Base-by-base conservation (phyloP, 495 filamentous ascomycete genomes). In the Pseudoneurospora amorphoporcata region DNA sequence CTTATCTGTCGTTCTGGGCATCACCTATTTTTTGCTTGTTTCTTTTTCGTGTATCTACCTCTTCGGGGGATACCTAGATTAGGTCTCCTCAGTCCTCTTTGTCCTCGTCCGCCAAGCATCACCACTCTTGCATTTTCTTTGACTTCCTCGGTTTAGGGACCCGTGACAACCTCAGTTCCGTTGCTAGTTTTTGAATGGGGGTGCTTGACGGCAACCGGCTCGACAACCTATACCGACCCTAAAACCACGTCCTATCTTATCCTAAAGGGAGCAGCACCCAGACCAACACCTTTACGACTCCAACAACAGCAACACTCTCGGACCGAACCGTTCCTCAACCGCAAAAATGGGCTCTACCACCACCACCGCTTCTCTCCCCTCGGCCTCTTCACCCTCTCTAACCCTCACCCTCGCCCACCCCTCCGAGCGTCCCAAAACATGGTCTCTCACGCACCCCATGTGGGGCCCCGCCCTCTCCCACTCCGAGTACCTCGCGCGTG, bases 401-500 rank as follows among this genome's bases (percentile, higher is more conserved):
- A 76, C 86, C 58, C 87, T 97, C 72, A 87, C 88, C 45, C 87
- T 88, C 68, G 91, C 93, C 0, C 92, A 92, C 2, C 81, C 83
- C 2, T 80, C 83, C 37, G 93, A 97, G 79, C 89, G 87, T 58
- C 79, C 83, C 41, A 82, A 81, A 40, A 90, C 88, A 68, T 91
- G 90, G 84, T 86, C 84, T 19, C 81, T 90, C 42, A 95, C 94
- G 78, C 90, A 90, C 73, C 77, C 79, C 6, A 87, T 85, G 72
- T 97, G 94, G 94, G 88, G 91, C 23, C 88, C 89, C 19, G 86
- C 87, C 1, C 81, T 97, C 14, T 82, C 87, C 6, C 72, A 90
- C 2, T 81, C 90, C 10, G 85, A 88, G 61, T 99, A 99, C 79
- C 87, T 97, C 47, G 82, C 84, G 17, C 92, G 95, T 42, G 95